These are phyloP conservation scores for Fusarium sp. DNA, from an alignment of 2,329 filamentous ascomycete species.

Conservation along the genomic window DNA sequence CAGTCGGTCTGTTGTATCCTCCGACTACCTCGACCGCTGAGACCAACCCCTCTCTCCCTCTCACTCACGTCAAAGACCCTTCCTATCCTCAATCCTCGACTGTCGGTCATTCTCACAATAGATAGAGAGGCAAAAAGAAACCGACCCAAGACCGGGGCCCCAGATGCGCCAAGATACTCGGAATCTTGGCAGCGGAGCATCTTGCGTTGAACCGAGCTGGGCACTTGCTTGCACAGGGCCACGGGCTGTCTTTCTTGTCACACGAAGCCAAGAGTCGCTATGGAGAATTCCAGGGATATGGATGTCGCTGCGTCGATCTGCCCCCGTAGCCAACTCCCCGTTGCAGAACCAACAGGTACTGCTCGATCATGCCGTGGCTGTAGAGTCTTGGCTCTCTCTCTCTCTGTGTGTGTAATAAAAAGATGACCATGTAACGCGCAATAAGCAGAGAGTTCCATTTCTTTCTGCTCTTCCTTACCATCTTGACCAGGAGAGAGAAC, in stretches of 20 bases:
- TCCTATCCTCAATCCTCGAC: not conserved
- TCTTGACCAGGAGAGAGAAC: not conserved
- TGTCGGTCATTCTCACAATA: conserved; percentile 6
- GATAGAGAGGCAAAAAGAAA: conserved; percentile 6
- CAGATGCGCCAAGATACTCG: conserved; percentile 32
- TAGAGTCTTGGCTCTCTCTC: conserved; percentile 15
- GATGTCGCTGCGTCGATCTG: too few species aligned
- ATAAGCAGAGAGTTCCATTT: not conserved
- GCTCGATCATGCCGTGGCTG: too few species aligned
- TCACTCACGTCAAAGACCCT: not conserved
- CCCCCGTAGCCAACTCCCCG: too few species aligned
- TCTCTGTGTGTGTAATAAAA: conserved; percentile 28
- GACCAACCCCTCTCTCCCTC: not conserved
- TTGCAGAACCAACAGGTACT: too few species aligned
- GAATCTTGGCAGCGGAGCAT: conserved; percentile 36
- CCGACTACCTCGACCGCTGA: too few species aligned
- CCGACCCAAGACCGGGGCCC: conserved; percentile 1
- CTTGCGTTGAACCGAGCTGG: too few species aligned
- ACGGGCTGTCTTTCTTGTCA: conserved; percentile 22
- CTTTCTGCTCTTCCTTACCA: not conserved
- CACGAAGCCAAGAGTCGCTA: not conserved
- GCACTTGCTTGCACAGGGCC: not conserved
- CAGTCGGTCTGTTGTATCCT: too few species aligned
- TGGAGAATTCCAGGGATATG: not conserved
- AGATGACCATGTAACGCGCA: conserved; percentile 7